Base-by-base conservation (phyloP, 2,329 filamentous ascomycete genomes). In the Hypoxylon sp. region DNA sequence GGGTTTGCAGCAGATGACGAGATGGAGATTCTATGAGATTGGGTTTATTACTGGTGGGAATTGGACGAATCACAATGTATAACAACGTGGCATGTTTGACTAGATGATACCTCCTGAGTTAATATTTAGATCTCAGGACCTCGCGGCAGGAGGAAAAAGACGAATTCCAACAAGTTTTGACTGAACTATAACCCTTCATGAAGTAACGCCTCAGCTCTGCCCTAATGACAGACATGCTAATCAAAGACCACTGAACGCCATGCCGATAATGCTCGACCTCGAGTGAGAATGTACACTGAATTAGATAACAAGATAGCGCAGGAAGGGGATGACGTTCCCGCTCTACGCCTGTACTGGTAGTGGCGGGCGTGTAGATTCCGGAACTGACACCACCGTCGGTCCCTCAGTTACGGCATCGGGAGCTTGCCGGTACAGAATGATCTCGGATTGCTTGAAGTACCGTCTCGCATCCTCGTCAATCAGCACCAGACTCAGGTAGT, bases 401-500 rank as follows among this genome's bases (percentile, higher is more conserved):
- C 84, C 80, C 80, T 49, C 75, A 78, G 68, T 78, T 79, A 43
- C 77, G 49, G 84, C 80, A 67, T 89, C 87, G 6, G 87, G 87
- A 17, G 87, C 84, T 77, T 98, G 95, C 69, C 95, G 89, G 82
- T 91, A 98, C 54, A 99, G 89, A 61, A 97, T 94, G 76, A 99
- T 99, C 81, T 99, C 95, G 54, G 93, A 97, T 79, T 99, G 95
- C 80, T 99, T 99, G 82, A 99, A 99, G 81, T 99, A 99, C 73
- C 95, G 89, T 73, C 95, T 89, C 51, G 95, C 95, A 78, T 99
- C 95, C 87, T 97, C 94, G 74, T 97, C 94, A 71, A 97, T 97
- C 70, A 97, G 85, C 20, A 99, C 95, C 66, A 99, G 82, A 76
- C 94, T 97, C 67, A 99, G 87, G 80, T 99, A 99, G 81, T 99